Evolutionary conservation across 805 yeast genomes (phyloP).

Genomic region (Blastobotrys peoriensis): DNA sequence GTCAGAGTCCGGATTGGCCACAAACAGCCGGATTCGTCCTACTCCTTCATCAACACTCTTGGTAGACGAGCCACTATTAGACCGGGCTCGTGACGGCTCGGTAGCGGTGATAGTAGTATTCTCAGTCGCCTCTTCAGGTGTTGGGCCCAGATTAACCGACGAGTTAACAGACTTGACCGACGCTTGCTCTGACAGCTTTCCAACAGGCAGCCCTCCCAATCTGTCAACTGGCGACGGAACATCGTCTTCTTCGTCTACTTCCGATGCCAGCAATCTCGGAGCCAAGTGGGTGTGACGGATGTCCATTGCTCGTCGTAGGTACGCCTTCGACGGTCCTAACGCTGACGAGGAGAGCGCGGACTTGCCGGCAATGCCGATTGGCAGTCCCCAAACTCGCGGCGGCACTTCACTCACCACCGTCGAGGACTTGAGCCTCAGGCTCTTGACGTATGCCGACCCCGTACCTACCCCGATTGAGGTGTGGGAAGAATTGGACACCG

Average conservation of each 20-base stretch:
- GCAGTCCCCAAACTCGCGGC: constrained; percentile 25
- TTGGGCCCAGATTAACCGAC: not conserved
- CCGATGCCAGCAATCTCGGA: constrained; percentile 67
- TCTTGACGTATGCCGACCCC: constrained; percentile 29
- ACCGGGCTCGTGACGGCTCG: constrained; percentile 16
- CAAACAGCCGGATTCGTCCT: constrained; percentile 31
- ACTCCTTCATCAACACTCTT: constrained; percentile 30
- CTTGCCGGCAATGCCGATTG: constrained; percentile 23
- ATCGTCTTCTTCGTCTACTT: constrained; percentile 61
- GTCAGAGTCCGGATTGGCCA: constrained; percentile 37
- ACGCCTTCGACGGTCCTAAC: constrained; percentile 23
- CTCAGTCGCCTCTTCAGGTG: constrained; percentile 3
- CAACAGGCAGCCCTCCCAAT: not conserved
- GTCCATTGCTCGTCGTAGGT: constrained; percentile 32
- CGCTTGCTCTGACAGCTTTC: not conserved
- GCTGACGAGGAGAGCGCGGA: constrained; percentile 10
- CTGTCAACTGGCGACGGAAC: not conserved
- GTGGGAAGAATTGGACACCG: constrained; percentile 1
- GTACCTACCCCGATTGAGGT: constrained; percentile 25
- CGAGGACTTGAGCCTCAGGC: constrained; percentile 23
- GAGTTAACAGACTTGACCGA: not conserved
- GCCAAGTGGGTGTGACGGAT: constrained; percentile 35
- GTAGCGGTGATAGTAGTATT: constrained; percentile 5
- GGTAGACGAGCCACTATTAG: constrained; percentile 16
- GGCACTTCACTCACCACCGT: constrained; percentile 27